These are phyloP conservation scores for Candida insectorum DNA, from an alignment of 805 yeast species.

Conservation along the genomic window DNA sequence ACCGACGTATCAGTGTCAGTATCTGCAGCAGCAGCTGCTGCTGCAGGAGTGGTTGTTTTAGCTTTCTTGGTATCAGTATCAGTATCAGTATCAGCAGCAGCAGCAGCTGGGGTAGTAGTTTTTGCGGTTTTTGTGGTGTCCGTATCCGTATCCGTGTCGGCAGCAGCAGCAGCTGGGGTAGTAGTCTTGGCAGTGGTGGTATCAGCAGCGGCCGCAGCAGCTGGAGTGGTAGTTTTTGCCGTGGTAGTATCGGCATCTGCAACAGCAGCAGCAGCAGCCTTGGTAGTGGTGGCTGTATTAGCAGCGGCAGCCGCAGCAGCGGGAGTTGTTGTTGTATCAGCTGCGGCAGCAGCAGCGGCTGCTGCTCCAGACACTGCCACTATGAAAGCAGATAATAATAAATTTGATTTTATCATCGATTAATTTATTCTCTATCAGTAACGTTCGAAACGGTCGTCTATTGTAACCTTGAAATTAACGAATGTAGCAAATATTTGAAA, in stretches of 20 bases:
- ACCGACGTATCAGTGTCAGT: conserved; percentile 16
- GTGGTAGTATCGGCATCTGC: conserved; percentile 7
- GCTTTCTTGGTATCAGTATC: conserved; percentile 10
- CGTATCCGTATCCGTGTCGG: conserved; percentile 5
- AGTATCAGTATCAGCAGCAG: conserved; percentile 12
- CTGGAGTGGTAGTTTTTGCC: conserved; percentile 6
- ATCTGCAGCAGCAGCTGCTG: conserved; percentile 15
- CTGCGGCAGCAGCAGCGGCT: conserved; percentile 7
- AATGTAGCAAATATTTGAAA: too few relatives aligned
- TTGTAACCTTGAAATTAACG: background rate
- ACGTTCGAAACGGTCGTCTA: background rate
- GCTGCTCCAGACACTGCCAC: background rate
- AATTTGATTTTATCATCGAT: too few relatives aligned
- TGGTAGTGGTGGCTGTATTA: conserved; percentile 8
- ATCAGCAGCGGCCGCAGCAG: conserved; percentile 7
- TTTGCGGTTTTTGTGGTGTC: conserved; percentile 9
- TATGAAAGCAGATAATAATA: background rate
- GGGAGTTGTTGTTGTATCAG: conserved; percentile 8
- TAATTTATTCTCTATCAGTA: too few relatives aligned
- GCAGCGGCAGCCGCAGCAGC: conserved; percentile 9
- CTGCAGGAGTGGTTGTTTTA: conserved; percentile 13
- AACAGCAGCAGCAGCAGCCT: conserved; percentile 1
- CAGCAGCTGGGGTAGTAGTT: conserved; percentile 11
- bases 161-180: conserved; percentile 11
- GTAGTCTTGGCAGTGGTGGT: conserved; percentile 9